Conservation (phyloP, 768 basidiomycete species). For the Agrocybe pediades region DNA sequence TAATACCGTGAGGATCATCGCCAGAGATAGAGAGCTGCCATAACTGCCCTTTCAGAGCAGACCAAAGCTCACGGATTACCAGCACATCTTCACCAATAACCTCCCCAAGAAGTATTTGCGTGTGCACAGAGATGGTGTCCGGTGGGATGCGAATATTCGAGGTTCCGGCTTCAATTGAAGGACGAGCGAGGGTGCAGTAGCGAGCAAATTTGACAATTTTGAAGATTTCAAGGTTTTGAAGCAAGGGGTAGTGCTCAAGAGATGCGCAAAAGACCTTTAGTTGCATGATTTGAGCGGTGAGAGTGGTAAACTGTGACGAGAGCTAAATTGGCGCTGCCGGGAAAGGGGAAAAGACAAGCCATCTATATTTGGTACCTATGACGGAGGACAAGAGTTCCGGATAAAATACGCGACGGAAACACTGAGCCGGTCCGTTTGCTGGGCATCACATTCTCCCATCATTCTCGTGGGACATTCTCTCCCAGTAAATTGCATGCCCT, state of each 20-base stretch:
- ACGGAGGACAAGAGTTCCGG: neutral
- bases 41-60: neutral
- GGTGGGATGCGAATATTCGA: neutral
- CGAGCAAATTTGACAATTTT: neutral
- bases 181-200: neutral
- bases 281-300: neutral
- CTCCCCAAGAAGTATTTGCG: neutral
- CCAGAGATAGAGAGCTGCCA: neutral
- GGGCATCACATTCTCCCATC: neutral
- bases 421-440: neutral
- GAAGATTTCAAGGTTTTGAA: neutral
- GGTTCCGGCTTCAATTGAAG: neutral
- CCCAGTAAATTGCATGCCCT: neutral
- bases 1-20: neutral
- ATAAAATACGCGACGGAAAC: neutral
- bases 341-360: neutral
- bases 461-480: neutral
- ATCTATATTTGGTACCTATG: neutral
- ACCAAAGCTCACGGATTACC: neutral
- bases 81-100: neutral
- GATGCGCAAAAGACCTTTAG: neutral
- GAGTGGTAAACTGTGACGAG: neutral
- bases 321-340: neutral
- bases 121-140: neutral
- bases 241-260: neutral